Conservation (phyloP, 768 basidiomycete species). For the Boletus tomentosulus region DNA sequence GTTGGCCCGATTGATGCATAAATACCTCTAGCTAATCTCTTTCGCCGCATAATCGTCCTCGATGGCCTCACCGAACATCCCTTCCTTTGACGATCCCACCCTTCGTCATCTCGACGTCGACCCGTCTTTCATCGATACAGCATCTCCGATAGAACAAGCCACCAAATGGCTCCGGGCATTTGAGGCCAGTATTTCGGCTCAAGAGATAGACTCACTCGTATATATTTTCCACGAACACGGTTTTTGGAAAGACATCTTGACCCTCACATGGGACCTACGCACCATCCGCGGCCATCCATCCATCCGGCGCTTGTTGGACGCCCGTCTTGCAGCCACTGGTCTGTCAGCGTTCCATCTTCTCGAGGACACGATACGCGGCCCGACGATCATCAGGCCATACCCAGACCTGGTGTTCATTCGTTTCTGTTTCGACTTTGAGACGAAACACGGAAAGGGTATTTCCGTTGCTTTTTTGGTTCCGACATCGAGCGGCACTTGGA, state of each 20-base stretch:
- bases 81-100: constrained; percentile 19
- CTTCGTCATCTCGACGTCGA: constrained; percentile 18
- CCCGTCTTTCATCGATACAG: constrained; percentile 3
- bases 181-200: neutral
- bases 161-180: constrained; percentile 22
- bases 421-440: constrained; percentile 53
- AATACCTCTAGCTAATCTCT: too few relatives aligned
- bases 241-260: constrained; percentile 50
- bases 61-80: too few relatives aligned
- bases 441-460: constrained; percentile 42
- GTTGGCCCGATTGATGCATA: too few relatives aligned
- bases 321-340: constrained; percentile 30
- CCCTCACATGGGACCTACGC: constrained; percentile 53
- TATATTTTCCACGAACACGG: constrained; percentile 21
- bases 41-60: too few relatives aligned
- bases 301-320: constrained; percentile 35
- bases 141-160: constrained; percentile 7
- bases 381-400: constrained; percentile 38
- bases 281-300: constrained; percentile 38
- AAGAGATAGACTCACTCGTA: neutral
- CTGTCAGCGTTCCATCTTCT: constrained; percentile 16
- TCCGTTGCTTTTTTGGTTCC: constrained; percentile 53
- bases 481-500: constrained; percentile 42
- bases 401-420: constrained; percentile 57
- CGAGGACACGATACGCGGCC: constrained; percentile 24